Evolutionary conservation across 306 rosid species (phyloP).

Genomic region (Vigna unguiculata): DNA sequence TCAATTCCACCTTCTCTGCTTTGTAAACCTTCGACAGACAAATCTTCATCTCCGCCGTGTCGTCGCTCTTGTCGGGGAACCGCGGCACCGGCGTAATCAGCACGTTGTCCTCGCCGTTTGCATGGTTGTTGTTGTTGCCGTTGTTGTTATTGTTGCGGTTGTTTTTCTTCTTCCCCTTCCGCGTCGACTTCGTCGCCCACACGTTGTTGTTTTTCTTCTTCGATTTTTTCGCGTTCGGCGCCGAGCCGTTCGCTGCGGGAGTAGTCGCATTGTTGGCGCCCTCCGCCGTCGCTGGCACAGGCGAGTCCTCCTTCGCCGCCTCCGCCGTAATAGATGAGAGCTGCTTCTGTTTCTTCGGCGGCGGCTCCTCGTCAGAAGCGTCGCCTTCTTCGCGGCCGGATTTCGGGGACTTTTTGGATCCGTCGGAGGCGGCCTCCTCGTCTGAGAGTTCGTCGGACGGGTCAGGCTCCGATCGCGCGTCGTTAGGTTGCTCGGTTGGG

Average conservation of each 20-base stretch:
- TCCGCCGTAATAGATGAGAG: slow-evolving; percentile 67
- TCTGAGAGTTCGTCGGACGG: slow-evolving; percentile 77
- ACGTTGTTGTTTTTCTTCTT: slow-evolving; percentile 94
- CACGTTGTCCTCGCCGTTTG: slow-evolving; percentile 70
- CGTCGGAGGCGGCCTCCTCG: slow-evolving; percentile 63
- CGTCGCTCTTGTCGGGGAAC: slow-evolving; percentile 90
- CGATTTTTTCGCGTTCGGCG: slow-evolving; percentile 66
- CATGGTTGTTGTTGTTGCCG: slow-evolving; percentile 35
- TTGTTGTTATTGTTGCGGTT: slow-evolving; percentile 54
- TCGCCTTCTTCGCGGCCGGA: slow-evolving; percentile 51
- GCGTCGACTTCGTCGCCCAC: slow-evolving; percentile 89
- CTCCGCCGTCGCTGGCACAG: slow-evolving; percentile 26
- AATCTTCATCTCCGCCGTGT: slow-evolving; percentile 70
- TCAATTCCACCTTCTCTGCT: slow-evolving; percentile 92
- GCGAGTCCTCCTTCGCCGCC: neutral
- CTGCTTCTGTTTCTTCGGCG: slow-evolving; percentile 84
- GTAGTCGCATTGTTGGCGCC: slow-evolving; percentile 23
- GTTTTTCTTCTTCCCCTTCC: slow-evolving; percentile 89
- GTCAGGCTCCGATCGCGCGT: slow-evolving; percentile 62
- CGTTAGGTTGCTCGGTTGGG: slow-evolving; percentile 56
- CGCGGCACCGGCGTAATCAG: slow-evolving; percentile 84
- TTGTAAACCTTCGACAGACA: slow-evolving; percentile 91
- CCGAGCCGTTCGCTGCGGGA: slow-evolving; percentile 31
- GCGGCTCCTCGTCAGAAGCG: slow-evolving; percentile 72
- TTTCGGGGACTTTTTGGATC: slow-evolving; percentile 60